Evolutionary conservation across 495 filamentous ascomycete genomes (phyloP), one percentile per base, ranked within the genome.

Genomic region (Aspergillus leporis): DNA sequence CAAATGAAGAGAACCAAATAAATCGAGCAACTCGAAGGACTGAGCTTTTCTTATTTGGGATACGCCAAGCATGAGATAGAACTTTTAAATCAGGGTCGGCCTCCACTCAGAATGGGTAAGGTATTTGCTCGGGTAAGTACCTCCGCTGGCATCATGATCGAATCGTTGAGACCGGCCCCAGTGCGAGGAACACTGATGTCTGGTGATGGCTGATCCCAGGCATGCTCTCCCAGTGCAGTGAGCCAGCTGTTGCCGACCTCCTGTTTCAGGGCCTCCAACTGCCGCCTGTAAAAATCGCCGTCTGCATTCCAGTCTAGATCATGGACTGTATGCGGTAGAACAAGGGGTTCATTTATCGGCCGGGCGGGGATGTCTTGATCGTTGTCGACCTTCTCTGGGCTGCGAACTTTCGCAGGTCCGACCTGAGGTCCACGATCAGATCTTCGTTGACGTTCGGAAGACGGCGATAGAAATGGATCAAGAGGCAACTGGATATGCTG

Each of bases 241-340:
- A 97, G 81, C 83, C 95, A 98, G 50, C 85, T 87, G 60, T 84
- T 88, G 36, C 91, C 90, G 51, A 95, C 85, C 59, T 96, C 90
- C 62, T 87, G 87, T 43, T 90, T 88, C 18, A 97, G 74, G 13
- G 88, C 88, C 70, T 94, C 91, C 49, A 98, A 84, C 64, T 92
- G 92, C 70, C 88, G 88, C 40, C 85, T 84, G 70, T 93, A 97
- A 6, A 91, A 76, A 65, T 96, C 91, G 50, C 88, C 87, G 52
- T 85, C 85, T 46, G 86, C 74, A 51, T 84, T 83, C 83, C 89
- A 90, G 54, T 90, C 80, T 45, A 65, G 67, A 50, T 60, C 51
- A 57, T 64, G 71, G 4, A 55, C 45, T 14, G 56, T 51, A 22
- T 30, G 61, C 47, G 59, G 66, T 23, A 60, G 21, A n/a, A 55